Conservation (phyloP, 345 rosid species). For the Lepidium sativum region DNA sequence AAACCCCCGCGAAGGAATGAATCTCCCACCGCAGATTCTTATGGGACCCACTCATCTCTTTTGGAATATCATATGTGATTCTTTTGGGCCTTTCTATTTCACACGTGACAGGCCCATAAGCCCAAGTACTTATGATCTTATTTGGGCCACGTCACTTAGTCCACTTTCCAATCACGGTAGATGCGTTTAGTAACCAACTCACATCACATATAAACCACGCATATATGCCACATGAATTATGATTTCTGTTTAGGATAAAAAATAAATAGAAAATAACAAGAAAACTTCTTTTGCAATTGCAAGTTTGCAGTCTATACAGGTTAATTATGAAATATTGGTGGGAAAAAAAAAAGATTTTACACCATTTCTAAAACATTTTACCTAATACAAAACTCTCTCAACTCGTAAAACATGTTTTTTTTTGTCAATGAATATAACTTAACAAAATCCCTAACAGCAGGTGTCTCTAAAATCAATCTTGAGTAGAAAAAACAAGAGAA, state of each 20-base stretch:
- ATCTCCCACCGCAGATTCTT: slow-evolving; percentile 28
- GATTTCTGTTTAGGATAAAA: not conserved
- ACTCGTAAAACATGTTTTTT: no score
- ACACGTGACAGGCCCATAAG: not conserved
- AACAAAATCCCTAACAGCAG: no score
- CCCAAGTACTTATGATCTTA: not conserved
- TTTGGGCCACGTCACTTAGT: slow-evolving; percentile 20
- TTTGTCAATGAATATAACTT: no score
- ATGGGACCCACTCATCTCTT: slow-evolving; percentile 11
- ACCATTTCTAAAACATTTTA: no score
- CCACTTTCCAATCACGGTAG: not conserved
- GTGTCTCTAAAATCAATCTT: no score
- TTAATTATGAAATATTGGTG: no score
- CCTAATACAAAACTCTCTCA: no score
- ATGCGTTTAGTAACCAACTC: slow-evolving; percentile 19
- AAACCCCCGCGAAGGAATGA: slow-evolving; percentile 23
- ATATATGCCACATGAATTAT: not conserved
- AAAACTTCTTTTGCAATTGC: no score
- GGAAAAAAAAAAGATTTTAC: no score
- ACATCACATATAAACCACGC: slow-evolving; percentile 1
- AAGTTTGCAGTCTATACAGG: no score
- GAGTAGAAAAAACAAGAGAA: no score
- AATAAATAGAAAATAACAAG: not conserved
- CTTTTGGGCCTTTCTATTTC: not conserved
- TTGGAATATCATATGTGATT: not conserved